Percentiles rank a stretch among this genome's conserved stretches.
Conservation (phyloP, 2,329 filamentous ascomycete species). For the Mariannaea sp. region DNA sequence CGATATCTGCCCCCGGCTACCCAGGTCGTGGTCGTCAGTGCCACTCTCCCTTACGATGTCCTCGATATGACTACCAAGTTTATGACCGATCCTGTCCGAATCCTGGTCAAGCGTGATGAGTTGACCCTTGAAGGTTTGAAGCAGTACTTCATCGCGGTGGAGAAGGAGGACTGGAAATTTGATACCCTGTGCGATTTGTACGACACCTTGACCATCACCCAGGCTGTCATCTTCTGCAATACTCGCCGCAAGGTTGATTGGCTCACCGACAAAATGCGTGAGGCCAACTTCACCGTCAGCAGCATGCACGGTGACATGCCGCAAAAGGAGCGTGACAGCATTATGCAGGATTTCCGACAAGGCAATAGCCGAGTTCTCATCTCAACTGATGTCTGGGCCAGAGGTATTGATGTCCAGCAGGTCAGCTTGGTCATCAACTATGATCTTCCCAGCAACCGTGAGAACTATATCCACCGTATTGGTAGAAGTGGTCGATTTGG, state of each 20-base stretch:
- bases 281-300: slow-evolving; percentile 97
- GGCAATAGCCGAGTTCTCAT: slow-evolving; percentile 96
- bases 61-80: slow-evolving; percentile 99
- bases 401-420: slow-evolving; percentile 98
- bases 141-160: slow-evolving; percentile 98
- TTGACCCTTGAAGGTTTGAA: slow-evolving; percentile 96
- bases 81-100: slow-evolving; percentile 97
- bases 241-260: slow-evolving; percentile 98
- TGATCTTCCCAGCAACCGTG: slow-evolving; percentile 95
- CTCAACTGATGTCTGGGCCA: slow-evolving; percentile 96
- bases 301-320: slow-evolving; percentile 99
- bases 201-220: slow-evolving; percentile 97
- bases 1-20: slow-evolving; percentile 95
- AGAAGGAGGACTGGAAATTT: slow-evolving; percentile 99
- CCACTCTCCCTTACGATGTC: slow-evolving; percentile 96
- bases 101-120: slow-evolving; percentile 98
- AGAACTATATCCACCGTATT: slow-evolving; percentile 99
- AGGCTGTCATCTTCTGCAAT: slow-evolving; percentile 99
- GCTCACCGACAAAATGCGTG: slow-evolving; percentile 99
- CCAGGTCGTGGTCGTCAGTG: slow-evolving; percentile 97
- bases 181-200: slow-evolving; percentile 98
- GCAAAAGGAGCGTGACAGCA: slow-evolving; percentile 95
- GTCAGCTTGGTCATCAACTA: slow-evolving; percentile 99
- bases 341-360: slow-evolving; percentile 98
- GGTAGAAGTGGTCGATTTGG: slow-evolving; percentile 94